A percentile compares a stretch with the other conserved stretches of the same genome.
These are phyloP conservation scores for Penicillium sp. DNA, from an alignment of 2,329 filamentous ascomycete genomes.

Conservation along the genomic window DNA sequence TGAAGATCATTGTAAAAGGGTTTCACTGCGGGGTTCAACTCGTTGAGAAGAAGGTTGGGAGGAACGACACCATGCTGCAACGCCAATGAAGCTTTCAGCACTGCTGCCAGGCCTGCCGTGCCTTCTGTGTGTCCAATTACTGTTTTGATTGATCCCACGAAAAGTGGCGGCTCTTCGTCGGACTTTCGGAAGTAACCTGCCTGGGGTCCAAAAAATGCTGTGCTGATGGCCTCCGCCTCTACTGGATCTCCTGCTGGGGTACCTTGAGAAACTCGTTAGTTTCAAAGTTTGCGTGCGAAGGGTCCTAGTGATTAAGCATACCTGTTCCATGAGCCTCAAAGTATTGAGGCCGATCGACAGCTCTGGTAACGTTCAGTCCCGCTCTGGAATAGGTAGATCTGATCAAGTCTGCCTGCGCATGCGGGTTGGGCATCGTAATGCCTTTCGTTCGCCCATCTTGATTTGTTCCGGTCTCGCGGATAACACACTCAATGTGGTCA, in stretches of 20 bases:
- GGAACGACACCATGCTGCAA: conserved; percentile 39
- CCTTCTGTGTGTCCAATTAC: conserved; percentile 38
- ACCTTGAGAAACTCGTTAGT: conserved; percentile 6
- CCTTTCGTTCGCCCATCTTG: conserved; percentile 38
- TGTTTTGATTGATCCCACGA: conserved; percentile 35
- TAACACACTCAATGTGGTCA: conserved; percentile 45
- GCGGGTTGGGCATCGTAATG: conserved; percentile 36
- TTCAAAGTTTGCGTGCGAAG: no score
- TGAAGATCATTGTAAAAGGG: conserved; percentile 26
- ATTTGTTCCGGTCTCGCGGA: conserved; percentile 38
- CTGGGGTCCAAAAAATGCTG: conserved; percentile 17
- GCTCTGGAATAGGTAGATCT: conserved; percentile 38
- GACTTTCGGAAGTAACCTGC: conserved; percentile 8
- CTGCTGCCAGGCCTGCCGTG: conserved; percentile 31
- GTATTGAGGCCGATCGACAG: conserved; percentile 38
- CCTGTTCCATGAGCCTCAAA: conserved; percentile 52
- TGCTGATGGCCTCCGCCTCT: conserved; percentile 24
- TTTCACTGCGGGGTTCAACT: conserved; percentile 25
- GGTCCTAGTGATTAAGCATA: neutral
- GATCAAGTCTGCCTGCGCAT: conserved; percentile 45
- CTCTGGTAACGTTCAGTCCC: conserved; percentile 34
- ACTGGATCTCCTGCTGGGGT: conserved; percentile 27
- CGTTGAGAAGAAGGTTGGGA: conserved; percentile 30
- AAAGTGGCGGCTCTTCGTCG: conserved; percentile 11
- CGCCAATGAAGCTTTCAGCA: conserved; percentile 40